Base-by-base conservation (phyloP, 306 rosid genomes). In the Corylus americana region DNA sequence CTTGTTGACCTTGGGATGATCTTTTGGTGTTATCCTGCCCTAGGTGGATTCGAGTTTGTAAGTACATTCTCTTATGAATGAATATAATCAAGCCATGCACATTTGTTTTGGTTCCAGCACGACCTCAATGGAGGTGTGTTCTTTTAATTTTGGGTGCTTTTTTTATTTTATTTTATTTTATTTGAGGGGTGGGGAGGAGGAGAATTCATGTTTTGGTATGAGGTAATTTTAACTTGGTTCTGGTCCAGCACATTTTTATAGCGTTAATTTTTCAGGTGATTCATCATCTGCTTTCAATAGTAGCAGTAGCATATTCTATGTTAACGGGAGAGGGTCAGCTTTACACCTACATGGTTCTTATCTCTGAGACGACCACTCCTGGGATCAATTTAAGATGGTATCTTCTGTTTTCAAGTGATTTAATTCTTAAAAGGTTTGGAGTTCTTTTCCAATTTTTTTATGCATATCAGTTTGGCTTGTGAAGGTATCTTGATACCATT, bases 381-480 rank as follows among this genome's bases (percentile, higher is more conserved):
- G 97, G 98, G 69, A 88, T 92, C 84, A 95, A 95, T 82, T 91
- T 95, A 89, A 90, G 98, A 95, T 95, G 98, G 98, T 95, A 77
- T 86, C 76, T 66, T 73, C 13, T 70, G 25, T 58, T 48, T 44
- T 45, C 72, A 51, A 31, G 78, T 71, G 47, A 55, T 20, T n/a
- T 48, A 18, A 7, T 49, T 66, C 45, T 53, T 22, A 13, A 53
- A 51, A 68, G 44, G 63, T 31, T 8, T 16, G 31, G 2, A 39
- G 4, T 39, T 5, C 29, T 72, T 4, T 4, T 11, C 18, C 37
- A 62, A 7, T 54, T 7, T 73, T 54, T 58, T 85, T 70, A 84
- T 77, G 76, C 57, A 44, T 63, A n/a, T 53, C 20, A 39, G 66
- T 74, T 84, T 68, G 79, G 58, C 48, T 73, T 86, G 69, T 83